These are phyloP conservation scores for Neobulgaria alba DNA, from an alignment of 2,329 filamentous ascomycete species.

Conservation along the genomic window DNA sequence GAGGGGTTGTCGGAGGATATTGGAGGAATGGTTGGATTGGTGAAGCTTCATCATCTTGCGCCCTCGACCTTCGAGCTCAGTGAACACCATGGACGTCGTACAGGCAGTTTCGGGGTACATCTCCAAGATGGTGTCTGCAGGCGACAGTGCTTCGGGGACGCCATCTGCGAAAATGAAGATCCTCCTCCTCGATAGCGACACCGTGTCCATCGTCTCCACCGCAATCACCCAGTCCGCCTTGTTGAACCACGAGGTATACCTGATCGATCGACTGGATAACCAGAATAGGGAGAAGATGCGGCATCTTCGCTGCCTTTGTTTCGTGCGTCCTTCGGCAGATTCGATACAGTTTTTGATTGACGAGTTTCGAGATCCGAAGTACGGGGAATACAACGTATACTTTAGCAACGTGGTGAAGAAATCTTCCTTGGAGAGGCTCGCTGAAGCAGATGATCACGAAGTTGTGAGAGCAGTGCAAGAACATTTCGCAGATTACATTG, in stretches of 20 bases:
- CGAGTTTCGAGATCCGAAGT: conserved; percentile 90
- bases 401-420: conserved; percentile 98
- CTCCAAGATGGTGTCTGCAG: conserved; percentile 85
- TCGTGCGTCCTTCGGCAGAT: conserved; percentile 83
- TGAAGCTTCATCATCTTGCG: neutral
- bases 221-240: conserved; percentile 92
- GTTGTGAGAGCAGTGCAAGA: conserved; percentile 92
- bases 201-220: conserved; percentile 86
- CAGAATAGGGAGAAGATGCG: conserved; percentile 91
- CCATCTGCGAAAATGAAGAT: conserved; percentile 96
- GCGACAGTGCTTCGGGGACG: conserved; percentile 58
- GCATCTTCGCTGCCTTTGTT: conserved; percentile 86
- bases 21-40: neutral
- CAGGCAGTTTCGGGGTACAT: conserved; percentile 92
- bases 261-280: conserved; percentile 94
- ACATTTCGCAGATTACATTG: conserved; percentile 91
- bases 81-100: conserved; percentile 72
- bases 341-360: conserved; percentile 92
- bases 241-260: conserved; percentile 93
- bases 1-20: neutral
- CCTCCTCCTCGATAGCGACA: conserved; percentile 85
- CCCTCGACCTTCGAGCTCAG: neutral
- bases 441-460: conserved; percentile 95
- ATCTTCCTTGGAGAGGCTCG: conserved; percentile 84
- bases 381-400: conserved; percentile 94